These are phyloP conservation scores for Globisporangium nodosum DNA, from an alignment of 352 stramenopile species.

Conservation along the genomic window DNA sequence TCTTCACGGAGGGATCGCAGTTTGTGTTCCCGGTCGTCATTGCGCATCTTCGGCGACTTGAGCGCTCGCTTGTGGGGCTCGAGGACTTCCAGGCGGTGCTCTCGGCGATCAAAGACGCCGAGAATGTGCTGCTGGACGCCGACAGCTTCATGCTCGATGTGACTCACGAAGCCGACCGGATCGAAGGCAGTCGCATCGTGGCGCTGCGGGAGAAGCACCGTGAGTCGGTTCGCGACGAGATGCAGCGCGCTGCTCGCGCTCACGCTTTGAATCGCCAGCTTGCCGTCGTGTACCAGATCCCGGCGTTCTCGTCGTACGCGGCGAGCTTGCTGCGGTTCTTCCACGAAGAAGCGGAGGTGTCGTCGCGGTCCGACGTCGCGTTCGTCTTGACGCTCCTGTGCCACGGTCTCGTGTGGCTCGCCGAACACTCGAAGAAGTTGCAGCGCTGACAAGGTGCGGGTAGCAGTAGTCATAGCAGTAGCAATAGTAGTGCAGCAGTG, in stretches of 20 bases:
- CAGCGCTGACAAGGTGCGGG: conserved; percentile 15
- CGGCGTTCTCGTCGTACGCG: conserved; percentile 65
- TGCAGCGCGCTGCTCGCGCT: conserved; percentile 57
- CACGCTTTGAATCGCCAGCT: conserved; percentile 66
- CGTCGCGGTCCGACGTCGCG: conserved; percentile 63
- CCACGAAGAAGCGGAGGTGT: conserved; percentile 68
- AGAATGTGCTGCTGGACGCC: conserved; percentile 56
- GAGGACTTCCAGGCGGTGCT: conserved; percentile 70
- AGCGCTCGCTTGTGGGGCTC: conserved; percentile 37
- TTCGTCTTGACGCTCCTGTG: conserved; percentile 77
- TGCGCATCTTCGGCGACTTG: conserved; percentile 60
- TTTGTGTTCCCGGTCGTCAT: conserved; percentile 85
- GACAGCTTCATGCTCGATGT: conserved; percentile 55
- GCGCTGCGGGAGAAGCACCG: conserved; percentile 46
- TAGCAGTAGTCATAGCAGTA: neutral
- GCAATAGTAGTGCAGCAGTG: no score
- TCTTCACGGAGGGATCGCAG: conserved; percentile 76
- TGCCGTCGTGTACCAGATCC: conserved; percentile 68
- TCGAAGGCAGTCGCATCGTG: conserved; percentile 32
- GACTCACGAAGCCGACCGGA: conserved; percentile 33
- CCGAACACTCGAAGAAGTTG: conserved; percentile 65
- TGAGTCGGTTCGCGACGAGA: conserved; percentile 55
- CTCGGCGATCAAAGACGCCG: conserved; percentile 64
- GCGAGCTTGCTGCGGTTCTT: conserved; percentile 66
- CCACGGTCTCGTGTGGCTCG: conserved; percentile 76